These are phyloP conservation scores for Phyllosticta citriasiana DNA, from an alignment of 2,329 filamentous ascomycete species.

Conservation along the genomic window DNA sequence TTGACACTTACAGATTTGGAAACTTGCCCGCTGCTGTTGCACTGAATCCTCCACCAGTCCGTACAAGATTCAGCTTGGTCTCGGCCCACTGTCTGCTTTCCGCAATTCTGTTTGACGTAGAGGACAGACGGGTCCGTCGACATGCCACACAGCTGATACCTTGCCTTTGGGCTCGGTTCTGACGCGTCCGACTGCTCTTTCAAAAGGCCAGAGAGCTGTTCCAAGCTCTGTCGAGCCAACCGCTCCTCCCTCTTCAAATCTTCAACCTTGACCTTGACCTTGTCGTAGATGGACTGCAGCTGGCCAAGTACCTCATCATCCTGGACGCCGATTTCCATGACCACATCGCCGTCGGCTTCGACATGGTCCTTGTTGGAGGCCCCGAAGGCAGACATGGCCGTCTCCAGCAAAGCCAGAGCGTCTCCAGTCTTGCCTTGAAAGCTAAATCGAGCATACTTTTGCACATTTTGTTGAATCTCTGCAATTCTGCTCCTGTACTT, in stretches of 20 bases:
- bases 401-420: constrained; percentile 29
- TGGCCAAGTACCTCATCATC: constrained; percentile 18
- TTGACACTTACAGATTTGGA: constrained; percentile 4
- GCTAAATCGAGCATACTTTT: constrained; percentile 1
- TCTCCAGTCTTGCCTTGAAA: constrained; percentile 22
- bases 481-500: constrained; percentile 36
- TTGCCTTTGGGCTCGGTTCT: not conserved
- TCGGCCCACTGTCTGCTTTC: not conserved
- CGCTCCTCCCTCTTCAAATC: constrained; percentile 4
- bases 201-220: constrained; percentile 7
- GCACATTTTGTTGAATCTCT: constrained; percentile 19
- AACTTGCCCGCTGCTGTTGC: constrained; percentile 5
- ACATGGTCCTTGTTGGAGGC: not conserved
- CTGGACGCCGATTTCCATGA: constrained; percentile 28
- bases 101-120: not conserved
- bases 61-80: not conserved
- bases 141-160: constrained; percentile 7
- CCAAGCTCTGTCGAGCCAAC: not conserved
- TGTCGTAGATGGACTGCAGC: constrained; percentile 21
- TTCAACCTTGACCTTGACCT: constrained; percentile 20
- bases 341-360: not conserved
- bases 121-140: constrained; percentile 5
- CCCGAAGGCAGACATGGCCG: constrained; percentile 25
- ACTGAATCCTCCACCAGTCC: constrained; percentile 11
- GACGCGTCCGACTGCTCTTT: not conserved